These are phyloP conservation scores for Alternaria rosae DNA, from an alignment of 2,329 filamentous ascomycete genomes.

Conservation along the genomic window DNA sequence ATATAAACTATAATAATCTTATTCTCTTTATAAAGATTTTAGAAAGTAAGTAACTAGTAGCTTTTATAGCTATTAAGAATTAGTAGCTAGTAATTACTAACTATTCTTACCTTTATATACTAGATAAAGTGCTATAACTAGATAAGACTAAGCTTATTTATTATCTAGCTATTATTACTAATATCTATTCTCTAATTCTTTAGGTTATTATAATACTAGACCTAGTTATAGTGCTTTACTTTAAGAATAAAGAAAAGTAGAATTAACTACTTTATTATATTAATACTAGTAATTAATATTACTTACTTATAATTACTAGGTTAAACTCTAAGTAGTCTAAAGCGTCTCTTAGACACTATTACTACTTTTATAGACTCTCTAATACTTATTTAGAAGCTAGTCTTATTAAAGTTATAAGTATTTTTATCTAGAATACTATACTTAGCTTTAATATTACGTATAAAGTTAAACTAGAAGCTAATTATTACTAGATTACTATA, in stretches of 20 bases:
- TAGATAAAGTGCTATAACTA: constrained; percentile 50
- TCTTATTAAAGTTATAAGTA: background rate
- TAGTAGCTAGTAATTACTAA: constrained; percentile 17
- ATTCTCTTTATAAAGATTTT: background rate
- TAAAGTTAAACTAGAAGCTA: background rate
- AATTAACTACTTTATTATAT: constrained; percentile 11
- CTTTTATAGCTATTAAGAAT: background rate
- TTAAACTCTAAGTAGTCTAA: constrained; percentile 6
- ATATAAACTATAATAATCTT: background rate
- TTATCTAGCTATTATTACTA: constrained; percentile 46
- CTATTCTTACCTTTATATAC: constrained; percentile 31
- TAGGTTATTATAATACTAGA: constrained; percentile 15
- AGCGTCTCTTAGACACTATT: background rate
- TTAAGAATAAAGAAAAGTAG: constrained; percentile 3
- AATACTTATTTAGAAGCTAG: background rate
- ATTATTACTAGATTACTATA: too few relatives aligned
- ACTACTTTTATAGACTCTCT: background rate
- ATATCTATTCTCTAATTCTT: constrained; percentile 36
- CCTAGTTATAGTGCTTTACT: background rate
- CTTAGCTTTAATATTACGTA: background rate
- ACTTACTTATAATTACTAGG: constrained; percentile 18
- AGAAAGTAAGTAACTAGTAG: background rate
- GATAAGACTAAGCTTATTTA: constrained; percentile 42
- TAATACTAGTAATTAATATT: constrained; percentile 15
- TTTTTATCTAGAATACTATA: background rate